Evolutionary conservation across 352 stramenopile species (phyloP).

Genomic region (Phytophthora syringae): DNA sequence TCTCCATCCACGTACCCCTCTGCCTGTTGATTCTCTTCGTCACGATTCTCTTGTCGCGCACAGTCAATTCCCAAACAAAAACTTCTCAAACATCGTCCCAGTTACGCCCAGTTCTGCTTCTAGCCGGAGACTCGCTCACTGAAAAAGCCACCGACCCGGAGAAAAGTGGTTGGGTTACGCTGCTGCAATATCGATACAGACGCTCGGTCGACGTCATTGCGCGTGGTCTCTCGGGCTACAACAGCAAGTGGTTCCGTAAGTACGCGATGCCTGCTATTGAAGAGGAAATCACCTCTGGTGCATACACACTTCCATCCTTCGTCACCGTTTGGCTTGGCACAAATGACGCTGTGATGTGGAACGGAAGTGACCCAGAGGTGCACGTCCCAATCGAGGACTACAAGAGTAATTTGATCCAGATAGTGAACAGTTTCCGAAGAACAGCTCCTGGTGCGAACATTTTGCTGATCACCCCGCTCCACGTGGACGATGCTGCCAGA

Average conservation of each 20-base stretch:
- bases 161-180: conserved; percentile 29
- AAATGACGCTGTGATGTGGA: conserved; percentile 17
- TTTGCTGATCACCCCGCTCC: conserved; percentile 45
- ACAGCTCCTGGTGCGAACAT: conserved; percentile 32
- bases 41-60: background rate
- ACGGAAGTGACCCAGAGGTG: conserved; percentile 15
- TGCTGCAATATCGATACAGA: conserved; percentile 37
- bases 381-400: conserved; percentile 23
- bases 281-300: conserved; percentile 3
- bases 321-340: conserved; percentile 19
- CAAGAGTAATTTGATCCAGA: conserved; percentile 21
- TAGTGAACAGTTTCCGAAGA: conserved; percentile 8
- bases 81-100: background rate
- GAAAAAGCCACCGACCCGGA: conserved; percentile 30
- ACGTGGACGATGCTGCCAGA: conserved; percentile 23
- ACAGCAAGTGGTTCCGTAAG: conserved; percentile 45
- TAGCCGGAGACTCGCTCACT: conserved; percentile 51
- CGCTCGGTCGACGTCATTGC: conserved; percentile 41
- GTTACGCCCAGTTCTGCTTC: conserved; percentile 24
- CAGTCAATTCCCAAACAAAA: background rate
- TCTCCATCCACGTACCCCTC: background rate
- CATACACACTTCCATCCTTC: conserved; percentile 12
- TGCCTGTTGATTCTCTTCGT: background rate
- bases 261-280: conserved; percentile 18
- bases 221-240: conserved; percentile 42